A percentile compares a stretch with the other conserved stretches of the same genome.
Evolutionary conservation across 1,284 basidiomycete species (phyloP).

Genomic region (Puccinia coronata): DNA sequence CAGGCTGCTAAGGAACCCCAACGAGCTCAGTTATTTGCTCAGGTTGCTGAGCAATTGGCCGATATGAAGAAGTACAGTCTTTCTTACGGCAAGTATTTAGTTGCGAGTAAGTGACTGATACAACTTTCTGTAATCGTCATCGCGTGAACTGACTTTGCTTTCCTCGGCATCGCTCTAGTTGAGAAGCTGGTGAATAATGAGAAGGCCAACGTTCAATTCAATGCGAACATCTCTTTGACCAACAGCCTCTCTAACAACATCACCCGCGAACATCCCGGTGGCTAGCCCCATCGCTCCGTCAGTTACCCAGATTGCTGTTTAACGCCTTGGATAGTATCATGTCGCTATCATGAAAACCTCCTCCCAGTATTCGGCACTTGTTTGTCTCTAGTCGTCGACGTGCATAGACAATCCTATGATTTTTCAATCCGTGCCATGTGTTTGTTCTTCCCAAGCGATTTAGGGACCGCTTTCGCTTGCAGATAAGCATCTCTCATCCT

Average conservation of each 20-base stretch:
- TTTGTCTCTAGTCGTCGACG: constrained; percentile 4
- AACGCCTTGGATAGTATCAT: not conserved
- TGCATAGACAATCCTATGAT: constrained; percentile 19
- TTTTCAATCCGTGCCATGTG: not conserved
- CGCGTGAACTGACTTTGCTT: not conserved
- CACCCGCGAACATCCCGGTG: constrained; percentile 6
- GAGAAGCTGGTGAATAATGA: constrained; percentile 48
- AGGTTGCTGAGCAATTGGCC: constrained; percentile 69
- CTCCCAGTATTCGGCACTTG: not conserved
- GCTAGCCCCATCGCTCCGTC: constrained; percentile 9
- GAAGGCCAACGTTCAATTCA: constrained; percentile 40
- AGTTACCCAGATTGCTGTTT: constrained; percentile 30
- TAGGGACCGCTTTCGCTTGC: too few relatives aligned
- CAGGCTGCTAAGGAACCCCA: constrained; percentile 61
- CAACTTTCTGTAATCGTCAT: not conserved
- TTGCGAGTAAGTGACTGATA: constrained; percentile 34
- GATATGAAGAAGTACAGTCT: constrained; percentile 67
- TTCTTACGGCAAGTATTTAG: constrained; percentile 48
- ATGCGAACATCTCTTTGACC: constrained; percentile 33
- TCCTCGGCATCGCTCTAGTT: not conserved
- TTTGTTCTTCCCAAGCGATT: too few relatives aligned
- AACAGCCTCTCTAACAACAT: constrained; percentile 31
- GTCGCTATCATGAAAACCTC: too few relatives aligned
- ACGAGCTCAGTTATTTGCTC: constrained; percentile 67
- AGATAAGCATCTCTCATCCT: not conserved